phyloP scores from a whole-genome alignment of 768 basidiomycete genomes.

The Termitomyces sp. region DNA sequence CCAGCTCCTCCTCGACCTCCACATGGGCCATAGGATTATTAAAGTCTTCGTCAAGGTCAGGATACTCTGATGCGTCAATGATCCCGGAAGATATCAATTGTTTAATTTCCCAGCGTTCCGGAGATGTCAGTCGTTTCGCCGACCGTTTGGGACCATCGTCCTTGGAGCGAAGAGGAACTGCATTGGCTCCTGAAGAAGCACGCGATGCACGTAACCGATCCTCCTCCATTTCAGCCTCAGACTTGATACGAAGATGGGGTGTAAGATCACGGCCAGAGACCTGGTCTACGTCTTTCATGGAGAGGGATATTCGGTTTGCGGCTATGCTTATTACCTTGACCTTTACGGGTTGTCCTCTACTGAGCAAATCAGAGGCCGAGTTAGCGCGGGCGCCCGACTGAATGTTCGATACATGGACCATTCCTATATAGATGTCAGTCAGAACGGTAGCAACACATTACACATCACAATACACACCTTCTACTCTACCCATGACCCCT shows the following conservation, averaged over 20 bases:
- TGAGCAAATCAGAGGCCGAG: slow-evolving; percentile 81
- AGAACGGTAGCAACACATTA: slow-evolving; percentile 2
- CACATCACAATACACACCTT: slow-evolving; percentile 54
- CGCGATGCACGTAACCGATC: slow-evolving; percentile 58
- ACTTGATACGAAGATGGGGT: slow-evolving; percentile 91
- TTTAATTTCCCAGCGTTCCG: slow-evolving; percentile 99
- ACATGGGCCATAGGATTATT: slow-evolving; percentile 69
- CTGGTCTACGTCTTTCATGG: slow-evolving; percentile 99
- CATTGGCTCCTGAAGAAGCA: slow-evolving; percentile 78
- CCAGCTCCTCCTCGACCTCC: slow-evolving; percentile 93
- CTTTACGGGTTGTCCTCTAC: slow-evolving; percentile 80
- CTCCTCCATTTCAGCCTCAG: slow-evolving; percentile 89
- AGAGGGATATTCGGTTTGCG: slow-evolving; percentile 74
- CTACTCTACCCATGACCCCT: slow-evolving; percentile 76
- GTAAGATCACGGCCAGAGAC: slow-evolving; percentile 83
- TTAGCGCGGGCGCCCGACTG: slow-evolving; percentile 81
- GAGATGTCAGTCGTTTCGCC: slow-evolving; percentile 88
- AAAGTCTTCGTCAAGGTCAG: slow-evolving; percentile 86
- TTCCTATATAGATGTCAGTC: slow-evolving; percentile 45
- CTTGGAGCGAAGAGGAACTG: slow-evolving; percentile 66
- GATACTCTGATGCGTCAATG: slow-evolving; percentile 88
- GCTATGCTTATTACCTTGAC: slow-evolving; percentile 96
- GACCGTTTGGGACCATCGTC: slow-evolving; percentile 57
- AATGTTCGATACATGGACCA: slow-evolving; percentile 95
- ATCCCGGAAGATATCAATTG: slow-evolving; percentile 96